Evolutionary conservation across 495 filamentous ascomycete species (phyloP).

Genomic region (Darksidea phi): DNA sequence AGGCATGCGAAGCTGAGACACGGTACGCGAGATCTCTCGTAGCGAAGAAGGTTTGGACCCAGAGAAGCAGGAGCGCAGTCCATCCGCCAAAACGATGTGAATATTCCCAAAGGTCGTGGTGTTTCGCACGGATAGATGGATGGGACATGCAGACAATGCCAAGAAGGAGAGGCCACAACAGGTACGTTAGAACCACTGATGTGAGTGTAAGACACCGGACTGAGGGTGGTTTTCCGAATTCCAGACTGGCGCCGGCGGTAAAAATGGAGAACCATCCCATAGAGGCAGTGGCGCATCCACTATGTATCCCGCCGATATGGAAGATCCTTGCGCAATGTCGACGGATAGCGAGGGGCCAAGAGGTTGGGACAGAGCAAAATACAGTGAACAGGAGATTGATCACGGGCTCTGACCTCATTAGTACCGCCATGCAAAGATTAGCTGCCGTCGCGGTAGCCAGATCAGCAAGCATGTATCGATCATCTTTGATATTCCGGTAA

Average conservation of each 20-base stretch:
- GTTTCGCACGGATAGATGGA: constrained; percentile 49
- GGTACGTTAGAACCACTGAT: constrained; percentile 15
- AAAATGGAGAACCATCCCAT: constrained; percentile 62
- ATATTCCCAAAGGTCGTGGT: constrained; percentile 57
- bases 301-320: constrained; percentile 75
- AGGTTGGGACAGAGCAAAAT: constrained; percentile 58
- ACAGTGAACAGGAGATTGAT: constrained; percentile 69
- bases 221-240: constrained; percentile 7
- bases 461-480: constrained; percentile 29
- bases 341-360: constrained; percentile 62
- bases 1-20: constrained; percentile 9
- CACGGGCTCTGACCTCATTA: constrained; percentile 72
- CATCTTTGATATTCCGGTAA: constrained; percentile 14
- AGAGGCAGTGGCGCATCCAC: constrained; percentile 65
- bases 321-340: constrained; percentile 70
- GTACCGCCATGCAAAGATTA: constrained; percentile 54
- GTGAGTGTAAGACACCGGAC: constrained; percentile 7
- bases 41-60: constrained; percentile 24
- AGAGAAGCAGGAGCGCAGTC: constrained; percentile 50
- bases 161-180: constrained; percentile 26
- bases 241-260: constrained; percentile 18
- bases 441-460: constrained; percentile 51
- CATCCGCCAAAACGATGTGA: constrained; percentile 58
- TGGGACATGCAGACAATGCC: constrained; percentile 38
- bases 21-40: constrained; percentile 3